Conservation (phyloP, 768 basidiomycete genomes). For the Lentinula aciculospora region DNA sequence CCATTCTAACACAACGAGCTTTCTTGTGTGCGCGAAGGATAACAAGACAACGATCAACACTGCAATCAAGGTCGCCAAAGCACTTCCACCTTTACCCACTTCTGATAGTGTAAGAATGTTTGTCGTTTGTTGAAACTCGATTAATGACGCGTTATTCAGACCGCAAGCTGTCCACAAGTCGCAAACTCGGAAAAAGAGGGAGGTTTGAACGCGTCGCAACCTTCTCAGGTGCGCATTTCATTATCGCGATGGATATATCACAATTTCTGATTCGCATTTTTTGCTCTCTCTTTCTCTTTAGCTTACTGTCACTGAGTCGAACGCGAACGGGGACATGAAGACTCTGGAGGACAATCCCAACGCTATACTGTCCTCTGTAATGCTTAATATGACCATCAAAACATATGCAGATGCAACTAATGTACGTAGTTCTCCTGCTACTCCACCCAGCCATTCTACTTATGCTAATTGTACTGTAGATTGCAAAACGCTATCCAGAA, state of each 20-base stretch:
- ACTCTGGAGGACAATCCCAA: neutral
- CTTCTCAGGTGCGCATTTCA: neutral
- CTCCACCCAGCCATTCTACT: neutral
- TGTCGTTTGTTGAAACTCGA: neutral
- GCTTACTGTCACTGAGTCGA: no score
- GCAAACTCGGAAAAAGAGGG: no score
- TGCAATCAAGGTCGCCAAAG: no score
- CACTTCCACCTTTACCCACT: neutral
- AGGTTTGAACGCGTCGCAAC: neutral
- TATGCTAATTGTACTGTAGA: neutral
- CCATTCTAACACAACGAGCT: neutral
- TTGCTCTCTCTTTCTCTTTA: neutral
- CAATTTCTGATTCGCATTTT: no score
- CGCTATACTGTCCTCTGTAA: neutral
- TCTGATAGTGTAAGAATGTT: neutral
- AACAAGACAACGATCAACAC: no score
- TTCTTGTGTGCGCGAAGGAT: neutral
- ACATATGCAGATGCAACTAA: constrained; percentile 8
- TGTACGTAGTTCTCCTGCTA: neutral
- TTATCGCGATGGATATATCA: no score
- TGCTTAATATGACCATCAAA: neutral
- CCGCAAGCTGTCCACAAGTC: no score
- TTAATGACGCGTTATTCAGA: neutral
- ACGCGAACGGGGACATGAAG: no score
- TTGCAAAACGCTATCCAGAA: constrained; percentile 1